Evolutionary conservation across 371 early-diverging fungal genomes (phyloP), one percentile per base, ranked within the genome.

Genomic region (Apophysomyces variabilis): DNA sequence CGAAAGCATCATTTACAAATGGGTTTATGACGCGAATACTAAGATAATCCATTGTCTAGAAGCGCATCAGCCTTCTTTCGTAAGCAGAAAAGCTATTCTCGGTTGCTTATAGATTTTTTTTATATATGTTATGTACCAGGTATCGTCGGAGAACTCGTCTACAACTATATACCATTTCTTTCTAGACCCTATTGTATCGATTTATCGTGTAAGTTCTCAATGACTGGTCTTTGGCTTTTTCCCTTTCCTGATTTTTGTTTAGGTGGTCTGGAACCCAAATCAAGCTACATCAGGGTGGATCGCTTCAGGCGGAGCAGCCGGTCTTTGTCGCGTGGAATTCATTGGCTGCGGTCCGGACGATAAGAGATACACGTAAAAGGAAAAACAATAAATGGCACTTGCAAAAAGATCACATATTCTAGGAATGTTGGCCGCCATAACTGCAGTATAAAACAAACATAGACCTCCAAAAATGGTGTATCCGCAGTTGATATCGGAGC

Each of bases 291-390:
- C 50, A 36, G 65, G 47, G 1, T 72, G 72, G 72, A 46, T 58
- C 1, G 72, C 68, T 46, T 62, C 72, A 38, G 72, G 44, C 37
- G 68, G 72, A 32, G 45, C 65, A 4, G 62, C 58, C 56, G 72
- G 72, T 7, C 61, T 72, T 14, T 66, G 67, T 56, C n/a, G 72
- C 41, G 32, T 72, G 6, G 72, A 72, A 9, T 72, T 72, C 41
- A 13, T 68, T 21, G 72, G 72, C 21, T 56, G 59, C 32, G 72
- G 68, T 4, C 16, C 56, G 14, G 46, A 59, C n/a, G 54, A 50
- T 50, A 50, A 50, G 21, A 50, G 21, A 21, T 26, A 7, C 9
- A 50, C 6, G 21, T 50, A 50, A 50, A 50, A 47, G 18, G 18
- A 50, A 50, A 50, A 21, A 41, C 32, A 26, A 26, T 26, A 26